Evolutionary conservation across 1,139 yeast species (phyloP), one percentile per base, ranked within the genome.

Genomic region (Candida pseudoviswanathii): DNA sequence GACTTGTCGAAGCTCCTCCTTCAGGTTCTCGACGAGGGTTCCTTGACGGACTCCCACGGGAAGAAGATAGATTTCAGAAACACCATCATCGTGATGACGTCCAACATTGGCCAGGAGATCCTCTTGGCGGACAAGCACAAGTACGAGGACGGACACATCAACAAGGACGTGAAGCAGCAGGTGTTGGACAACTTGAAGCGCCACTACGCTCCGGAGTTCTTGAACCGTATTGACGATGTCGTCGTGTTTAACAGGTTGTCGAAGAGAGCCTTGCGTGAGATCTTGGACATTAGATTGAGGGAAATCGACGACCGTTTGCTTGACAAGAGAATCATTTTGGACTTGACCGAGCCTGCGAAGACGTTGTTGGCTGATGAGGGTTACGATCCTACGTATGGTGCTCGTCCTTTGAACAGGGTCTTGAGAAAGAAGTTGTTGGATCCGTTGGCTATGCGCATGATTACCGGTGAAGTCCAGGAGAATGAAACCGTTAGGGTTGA

Each of bases 31-130:
- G 99, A 94, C 67, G 99, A 94, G 66, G 99, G 99, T 48, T 82
- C 87, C 48, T 76, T 94, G 57, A 92, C 98, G 0, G 99, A 94
- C 64, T 87, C 96, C 5, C 96, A 91, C 62, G 99, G 99, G 31
- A 88, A 90, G 51, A 89, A 86, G 59, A 89, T 94, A 50, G 97
- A 94, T 67, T 94, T 94, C 81, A 83, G 91, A 58, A 94, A 94
- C 66, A 89, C 98, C 1, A 87, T 94, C 50, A 89, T 94, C 59
- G 96, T 94, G n/a, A 89, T 94, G 96, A 94, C 99, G 0, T 89
- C 97, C 3, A 94, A 94, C 65, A 89, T 94, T 61, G 99, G 99
- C 5, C 98, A 94, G 66, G 97, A 92, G 56, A 81, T 88, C 46
- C 75, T 94, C 54, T 71, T 91, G 47, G 74, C 84, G 10, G 96